Evolutionary conservation across 805 yeast species (phyloP).

Genomic region (Candida chauliodis): DNA sequence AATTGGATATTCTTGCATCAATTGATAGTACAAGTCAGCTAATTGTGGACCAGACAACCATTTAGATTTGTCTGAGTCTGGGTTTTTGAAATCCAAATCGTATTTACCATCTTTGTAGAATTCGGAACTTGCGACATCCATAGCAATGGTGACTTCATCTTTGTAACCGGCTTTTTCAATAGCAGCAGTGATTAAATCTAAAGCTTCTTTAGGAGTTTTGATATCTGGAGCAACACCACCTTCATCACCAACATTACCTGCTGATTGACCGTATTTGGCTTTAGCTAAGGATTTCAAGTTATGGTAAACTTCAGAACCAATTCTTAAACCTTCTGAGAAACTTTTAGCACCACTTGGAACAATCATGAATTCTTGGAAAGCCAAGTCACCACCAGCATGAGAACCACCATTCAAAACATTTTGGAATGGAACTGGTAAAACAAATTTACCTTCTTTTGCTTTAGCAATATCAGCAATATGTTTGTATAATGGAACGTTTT

Average conservation of each 20-base stretch:
- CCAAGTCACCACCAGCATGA: conserved; percentile 99
- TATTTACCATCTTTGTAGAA: conserved; percentile 95
- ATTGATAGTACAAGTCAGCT: conserved; percentile 76
- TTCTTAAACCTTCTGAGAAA: conserved; percentile 94
- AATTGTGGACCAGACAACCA: conserved; percentile 88
- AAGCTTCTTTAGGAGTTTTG: conserved; percentile 92
- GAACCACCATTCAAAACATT: conserved; percentile 99
- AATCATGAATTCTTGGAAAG: conserved; percentile 99
- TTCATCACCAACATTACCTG: conserved; percentile 99
- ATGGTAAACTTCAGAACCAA: conserved; percentile 98
- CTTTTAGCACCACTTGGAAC: conserved; percentile 89
- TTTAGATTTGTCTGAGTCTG: conserved; percentile 83
- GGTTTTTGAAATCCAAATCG: conserved; percentile 98
- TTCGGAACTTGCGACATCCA: conserved; percentile 97
- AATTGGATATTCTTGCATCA: conserved; percentile 91
- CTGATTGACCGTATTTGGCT: conserved; percentile 94
- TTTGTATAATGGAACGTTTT: conserved; percentile 87
- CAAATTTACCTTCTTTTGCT: conserved; percentile 74
- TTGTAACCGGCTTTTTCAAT: conserved; percentile 94
- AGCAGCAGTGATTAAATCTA: conserved; percentile 87
- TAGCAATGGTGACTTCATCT: conserved; percentile 87
- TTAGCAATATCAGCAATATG: conserved; percentile 82
- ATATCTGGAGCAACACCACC: conserved; percentile 99
- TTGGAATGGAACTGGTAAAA: conserved; percentile 98
- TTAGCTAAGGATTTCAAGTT: conserved; percentile 87